These are phyloP conservation scores for Talaromyces proteolyticus DNA, from an alignment of 495 filamentous ascomycete species.

Conservation along the genomic window DNA sequence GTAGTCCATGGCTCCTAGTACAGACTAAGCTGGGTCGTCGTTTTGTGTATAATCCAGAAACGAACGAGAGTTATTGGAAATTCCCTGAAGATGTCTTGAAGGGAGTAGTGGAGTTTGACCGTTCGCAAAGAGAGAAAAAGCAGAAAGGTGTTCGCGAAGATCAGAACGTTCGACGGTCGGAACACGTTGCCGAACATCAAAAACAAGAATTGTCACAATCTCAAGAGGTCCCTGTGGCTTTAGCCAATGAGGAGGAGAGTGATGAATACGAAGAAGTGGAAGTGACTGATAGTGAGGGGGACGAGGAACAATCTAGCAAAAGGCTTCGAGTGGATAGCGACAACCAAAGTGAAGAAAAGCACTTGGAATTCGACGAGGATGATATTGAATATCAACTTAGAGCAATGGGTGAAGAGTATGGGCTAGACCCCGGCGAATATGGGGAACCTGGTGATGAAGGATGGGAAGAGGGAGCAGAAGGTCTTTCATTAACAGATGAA, in stretches of 20 bases:
- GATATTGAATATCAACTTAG: constrained; percentile 91
- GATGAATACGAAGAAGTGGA: constrained; percentile 87
- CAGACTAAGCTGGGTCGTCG: constrained; percentile 81
- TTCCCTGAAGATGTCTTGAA: constrained; percentile 79
- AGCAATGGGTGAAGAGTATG: constrained; percentile 78
- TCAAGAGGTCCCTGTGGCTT: background rate
- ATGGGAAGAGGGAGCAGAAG: constrained; percentile 67
- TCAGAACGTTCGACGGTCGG: constrained; percentile 7
- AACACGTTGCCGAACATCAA: constrained; percentile 23
- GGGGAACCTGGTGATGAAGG: constrained; percentile 58
- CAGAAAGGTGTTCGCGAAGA: constrained; percentile 34
- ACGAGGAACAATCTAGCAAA: constrained; percentile 52
- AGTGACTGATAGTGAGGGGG: constrained; percentile 64
- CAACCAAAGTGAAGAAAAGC: constrained; percentile 42
- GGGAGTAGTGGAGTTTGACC: constrained; percentile 69
- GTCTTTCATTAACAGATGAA: constrained; percentile 56
- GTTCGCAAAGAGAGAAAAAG: constrained; percentile 43
- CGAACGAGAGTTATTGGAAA: constrained; percentile 87
- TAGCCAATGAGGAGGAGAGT: constrained; percentile 19
- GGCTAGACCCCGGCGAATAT: constrained; percentile 63
- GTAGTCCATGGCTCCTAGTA: constrained; percentile 86
- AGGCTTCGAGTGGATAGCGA: constrained; percentile 59
- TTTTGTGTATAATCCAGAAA: constrained; percentile 81
- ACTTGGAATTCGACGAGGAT: constrained; percentile 88
- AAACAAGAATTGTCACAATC: constrained; percentile 13